Conservation (phyloP, 768 basidiomycete genomes). For the Lactifluus pinguis region DNA sequence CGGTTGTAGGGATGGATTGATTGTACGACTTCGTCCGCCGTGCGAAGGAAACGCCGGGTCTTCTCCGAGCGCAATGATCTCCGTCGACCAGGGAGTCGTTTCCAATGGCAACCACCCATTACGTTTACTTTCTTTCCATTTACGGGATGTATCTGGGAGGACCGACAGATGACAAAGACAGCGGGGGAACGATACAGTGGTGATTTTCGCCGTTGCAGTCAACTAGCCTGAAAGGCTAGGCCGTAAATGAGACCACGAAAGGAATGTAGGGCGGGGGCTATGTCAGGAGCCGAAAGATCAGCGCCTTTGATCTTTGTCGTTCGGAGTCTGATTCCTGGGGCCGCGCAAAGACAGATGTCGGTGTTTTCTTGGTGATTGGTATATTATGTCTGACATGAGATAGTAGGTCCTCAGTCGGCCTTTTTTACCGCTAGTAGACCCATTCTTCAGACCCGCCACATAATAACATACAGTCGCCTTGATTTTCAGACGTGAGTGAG, state of each 20-base stretch:
- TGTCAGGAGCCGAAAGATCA: background rate
- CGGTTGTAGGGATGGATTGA: background rate
- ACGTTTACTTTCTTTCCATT: background rate
- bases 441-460: background rate
- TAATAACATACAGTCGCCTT: constrained; percentile 1
- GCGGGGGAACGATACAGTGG: background rate
- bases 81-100: background rate
- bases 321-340: background rate
- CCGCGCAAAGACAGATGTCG: background rate
- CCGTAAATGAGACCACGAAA: background rate
- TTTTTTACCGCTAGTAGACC: background rate
- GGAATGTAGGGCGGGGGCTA: background rate
- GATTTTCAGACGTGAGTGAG: background rate
- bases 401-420: background rate
- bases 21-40: background rate
- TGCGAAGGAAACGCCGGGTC: background rate
- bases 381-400: background rate
- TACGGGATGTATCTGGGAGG: background rate
- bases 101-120: background rate
- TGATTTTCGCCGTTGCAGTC: background rate
- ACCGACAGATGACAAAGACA: background rate
- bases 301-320: background rate
- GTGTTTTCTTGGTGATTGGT: background rate
- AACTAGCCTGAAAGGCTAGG: background rate
- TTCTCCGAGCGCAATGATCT: background rate